Conservation (phyloP, 2,329 filamentous ascomycete species). For the Aspergillus sp. region DNA sequence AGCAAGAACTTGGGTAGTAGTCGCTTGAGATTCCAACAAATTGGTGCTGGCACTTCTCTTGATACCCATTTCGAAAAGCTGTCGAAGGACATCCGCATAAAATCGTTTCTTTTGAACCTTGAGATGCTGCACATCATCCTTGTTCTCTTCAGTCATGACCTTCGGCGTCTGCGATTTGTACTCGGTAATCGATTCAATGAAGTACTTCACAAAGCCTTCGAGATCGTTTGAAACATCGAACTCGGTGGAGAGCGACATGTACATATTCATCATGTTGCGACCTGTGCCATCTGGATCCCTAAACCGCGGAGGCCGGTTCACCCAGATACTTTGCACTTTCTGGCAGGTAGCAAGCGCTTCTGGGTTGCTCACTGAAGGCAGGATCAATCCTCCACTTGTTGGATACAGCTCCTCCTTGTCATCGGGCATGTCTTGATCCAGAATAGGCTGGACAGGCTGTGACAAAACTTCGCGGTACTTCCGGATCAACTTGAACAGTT, state of each 20-base stretch:
- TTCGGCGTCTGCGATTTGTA: constrained; percentile 81
- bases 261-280: constrained; percentile 68
- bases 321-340: constrained; percentile 30
- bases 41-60: constrained; percentile 75
- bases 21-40: constrained; percentile 69
- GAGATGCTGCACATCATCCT: constrained; percentile 77
- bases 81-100: constrained; percentile 82
- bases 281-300: constrained; percentile 68
- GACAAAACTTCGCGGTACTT: constrained; percentile 82
- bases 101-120: constrained; percentile 87
- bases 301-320: constrained; percentile 60
- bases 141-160: constrained; percentile 82
- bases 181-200: constrained; percentile 66
- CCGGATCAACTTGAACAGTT: constrained; percentile 84
- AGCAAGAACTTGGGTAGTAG: constrained; percentile 67
- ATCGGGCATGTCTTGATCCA: constrained; percentile 32
- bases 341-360: constrained; percentile 34
- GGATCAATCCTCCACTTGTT: constrained; percentile 8
- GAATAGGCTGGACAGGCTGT: constrained; percentile 67
- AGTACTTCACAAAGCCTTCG: constrained; percentile 64
- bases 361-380: constrained; percentile 22
- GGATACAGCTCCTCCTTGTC: constrained; percentile 29
- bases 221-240: constrained; percentile 61
- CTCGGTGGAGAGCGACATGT: constrained; percentile 50
- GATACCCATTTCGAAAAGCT: constrained; percentile 84